Evolutionary conservation across 306 rosid genomes (phyloP).

Genomic region (Pyrus betulifolia): DNA sequence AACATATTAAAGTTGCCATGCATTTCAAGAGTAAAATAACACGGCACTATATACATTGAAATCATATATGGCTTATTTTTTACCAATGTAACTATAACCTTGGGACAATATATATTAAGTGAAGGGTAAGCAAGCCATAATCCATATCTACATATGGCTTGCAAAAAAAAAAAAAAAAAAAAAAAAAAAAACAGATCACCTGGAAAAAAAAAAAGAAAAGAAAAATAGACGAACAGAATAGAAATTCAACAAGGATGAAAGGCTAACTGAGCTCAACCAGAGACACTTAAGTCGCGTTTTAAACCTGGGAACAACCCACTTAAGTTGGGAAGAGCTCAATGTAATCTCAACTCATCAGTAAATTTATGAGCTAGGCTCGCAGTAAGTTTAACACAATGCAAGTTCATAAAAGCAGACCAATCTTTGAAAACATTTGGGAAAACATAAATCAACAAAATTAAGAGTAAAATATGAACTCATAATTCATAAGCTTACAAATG

Average conservation of each 20-base stretch:
- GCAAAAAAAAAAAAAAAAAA: not conserved
- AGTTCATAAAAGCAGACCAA: not conserved
- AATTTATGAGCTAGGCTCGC: not conserved
- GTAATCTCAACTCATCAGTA: not conserved
- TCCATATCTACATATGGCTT: not conserved
- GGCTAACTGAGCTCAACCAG: not conserved
- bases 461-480: not conserved
- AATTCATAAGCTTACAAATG: conserved; percentile 11
- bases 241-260: not conserved
- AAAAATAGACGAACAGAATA: not conserved
- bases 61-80: not conserved
- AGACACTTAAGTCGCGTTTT: not conserved
- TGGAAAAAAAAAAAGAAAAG: not conserved
- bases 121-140: not conserved
- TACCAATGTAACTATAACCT: not conserved
- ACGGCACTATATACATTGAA: not conserved
- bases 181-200: not conserved
- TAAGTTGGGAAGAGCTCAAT: not conserved
- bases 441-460: not conserved
- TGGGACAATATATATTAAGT: not conserved
- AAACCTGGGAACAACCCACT: not conserved
- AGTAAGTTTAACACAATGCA: not conserved
- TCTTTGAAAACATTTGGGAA: not conserved
- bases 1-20: not conserved
- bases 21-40: not conserved